Evolutionary conservation across 768 basidiomycete species (phyloP).

Genomic region (Chalciporus pseudorubinellus): DNA sequence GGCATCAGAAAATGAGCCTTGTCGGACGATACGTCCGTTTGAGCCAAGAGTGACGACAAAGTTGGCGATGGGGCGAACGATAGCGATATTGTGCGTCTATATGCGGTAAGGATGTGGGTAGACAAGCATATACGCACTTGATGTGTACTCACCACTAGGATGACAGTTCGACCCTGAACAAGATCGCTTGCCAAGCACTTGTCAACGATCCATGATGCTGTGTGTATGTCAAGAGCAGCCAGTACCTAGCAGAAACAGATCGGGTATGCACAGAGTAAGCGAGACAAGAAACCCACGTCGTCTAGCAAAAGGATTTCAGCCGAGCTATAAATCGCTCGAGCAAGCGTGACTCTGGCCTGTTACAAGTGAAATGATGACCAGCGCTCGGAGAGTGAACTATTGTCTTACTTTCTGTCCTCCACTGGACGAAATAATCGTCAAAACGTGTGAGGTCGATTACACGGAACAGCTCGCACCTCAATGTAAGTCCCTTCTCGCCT

Average conservation of each 20-base stretch:
- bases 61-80: slow-evolving; percentile 23
- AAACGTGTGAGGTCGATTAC: no score
- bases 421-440: background rate
- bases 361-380: no score
- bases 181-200: slow-evolving; percentile 48
- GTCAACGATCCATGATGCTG: slow-evolving; percentile 49
- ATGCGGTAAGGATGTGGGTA: no score
- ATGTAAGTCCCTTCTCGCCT: slow-evolving; percentile 65
- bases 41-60: slow-evolving; percentile 52
- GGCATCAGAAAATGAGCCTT: slow-evolving; percentile 50
- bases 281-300: slow-evolving; percentile 45
- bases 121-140: no score
- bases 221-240: slow-evolving; percentile 59
- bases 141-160: slow-evolving; percentile 44
- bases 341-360: slow-evolving; percentile 51
- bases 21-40: slow-evolving; percentile 51
- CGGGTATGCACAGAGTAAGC: background rate
- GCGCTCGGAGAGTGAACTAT: no score
- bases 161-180: slow-evolving; percentile 47
- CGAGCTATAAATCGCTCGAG: slow-evolving; percentile 57
- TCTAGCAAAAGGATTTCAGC: slow-evolving; percentile 68
- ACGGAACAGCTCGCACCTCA: slow-evolving; percentile 29
- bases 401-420: background rate
- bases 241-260: slow-evolving; percentile 29
- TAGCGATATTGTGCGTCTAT: slow-evolving; percentile 35